These are phyloP conservation scores for Zoysia japonica DNA, from an alignment of 176 grass and related monocot species.

Conservation along the genomic window DNA sequence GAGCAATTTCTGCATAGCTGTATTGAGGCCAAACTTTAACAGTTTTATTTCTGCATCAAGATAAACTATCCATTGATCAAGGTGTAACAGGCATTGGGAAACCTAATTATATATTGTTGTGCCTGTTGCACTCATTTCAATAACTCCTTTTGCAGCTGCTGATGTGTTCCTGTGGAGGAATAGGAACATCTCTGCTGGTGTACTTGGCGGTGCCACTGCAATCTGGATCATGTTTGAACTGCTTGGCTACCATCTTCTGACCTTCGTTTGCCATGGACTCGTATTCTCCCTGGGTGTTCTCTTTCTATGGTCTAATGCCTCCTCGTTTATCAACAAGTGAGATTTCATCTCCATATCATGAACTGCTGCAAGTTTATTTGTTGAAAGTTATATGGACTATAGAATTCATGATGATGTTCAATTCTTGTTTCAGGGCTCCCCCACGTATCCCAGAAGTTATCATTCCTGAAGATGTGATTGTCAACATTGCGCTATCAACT, in stretches of 20 bases:
- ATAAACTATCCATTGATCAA: background rate
- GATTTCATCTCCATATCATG: background rate
- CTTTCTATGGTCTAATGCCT: slow-evolving; percentile 92
- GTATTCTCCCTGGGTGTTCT: slow-evolving; percentile 74
- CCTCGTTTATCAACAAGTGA: slow-evolving; percentile 82
- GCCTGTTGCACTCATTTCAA: slow-evolving; percentile 11
- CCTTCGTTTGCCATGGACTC: slow-evolving; percentile 77
- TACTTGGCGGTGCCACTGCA: slow-evolving; percentile 69
- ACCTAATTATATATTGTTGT: background rate
- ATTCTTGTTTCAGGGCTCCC: slow-evolving; percentile 59
- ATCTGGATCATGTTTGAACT: slow-evolving; percentile 87
- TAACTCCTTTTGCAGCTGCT: slow-evolving; percentile 71
- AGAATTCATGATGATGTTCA: background rate
- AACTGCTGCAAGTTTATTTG: background rate
- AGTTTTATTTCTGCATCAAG: background rate
- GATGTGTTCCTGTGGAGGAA: slow-evolving; percentile 94
- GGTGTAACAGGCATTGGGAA: background rate
- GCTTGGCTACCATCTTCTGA: slow-evolving; percentile 81
- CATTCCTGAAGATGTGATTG: slow-evolving; percentile 70
- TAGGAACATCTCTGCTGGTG: slow-evolving; percentile 82
- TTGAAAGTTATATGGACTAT: background rate
- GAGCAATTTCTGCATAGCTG: background rate
- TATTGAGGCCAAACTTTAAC: background rate
- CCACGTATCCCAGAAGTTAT: slow-evolving; percentile 60
- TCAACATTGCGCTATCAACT: slow-evolving; percentile 64